Conservation (phyloP, 129 eudicot species). For the Dittrichia graveolens region DNA sequence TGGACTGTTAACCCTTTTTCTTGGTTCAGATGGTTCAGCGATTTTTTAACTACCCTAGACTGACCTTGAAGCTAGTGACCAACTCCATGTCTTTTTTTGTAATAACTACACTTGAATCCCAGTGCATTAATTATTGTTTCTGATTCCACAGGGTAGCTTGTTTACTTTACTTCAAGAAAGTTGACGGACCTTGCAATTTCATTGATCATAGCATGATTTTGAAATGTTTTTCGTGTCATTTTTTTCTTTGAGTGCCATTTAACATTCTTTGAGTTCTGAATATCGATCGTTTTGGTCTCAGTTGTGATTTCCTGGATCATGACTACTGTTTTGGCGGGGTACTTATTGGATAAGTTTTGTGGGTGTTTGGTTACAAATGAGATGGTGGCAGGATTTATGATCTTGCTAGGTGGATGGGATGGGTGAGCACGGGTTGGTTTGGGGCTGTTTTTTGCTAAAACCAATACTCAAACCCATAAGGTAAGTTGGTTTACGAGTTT, state of each 20-base stretch:
- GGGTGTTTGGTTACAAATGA: conserved; percentile 2
- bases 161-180: too few relatives aligned
- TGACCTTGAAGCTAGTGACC: too few relatives aligned
- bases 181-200: too few relatives aligned
- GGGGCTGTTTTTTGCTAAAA: neutral
- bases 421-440: neutral
- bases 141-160: too few relatives aligned
- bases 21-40: too few relatives aligned
- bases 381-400: neutral
- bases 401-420: conserved; percentile 7
- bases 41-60: too few relatives aligned
- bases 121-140: too few relatives aligned
- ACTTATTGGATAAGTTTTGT: neutral
- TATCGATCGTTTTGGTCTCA: neutral
- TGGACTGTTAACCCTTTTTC: too few relatives aligned
- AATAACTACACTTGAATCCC: too few relatives aligned
- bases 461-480: neutral
- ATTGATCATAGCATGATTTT: neutral
- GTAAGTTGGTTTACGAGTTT: too few relatives aligned
- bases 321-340: conserved; percentile 4
- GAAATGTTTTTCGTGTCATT: conserved; percentile 4
- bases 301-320: conserved; percentile 1
- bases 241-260: conserved; percentile 14
- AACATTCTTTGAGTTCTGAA: conserved; percentile 9
- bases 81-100: too few relatives aligned